Base-by-base conservation (phyloP, 2,329 filamentous ascomycete species). In the Alternaria ventricosa region DNA sequence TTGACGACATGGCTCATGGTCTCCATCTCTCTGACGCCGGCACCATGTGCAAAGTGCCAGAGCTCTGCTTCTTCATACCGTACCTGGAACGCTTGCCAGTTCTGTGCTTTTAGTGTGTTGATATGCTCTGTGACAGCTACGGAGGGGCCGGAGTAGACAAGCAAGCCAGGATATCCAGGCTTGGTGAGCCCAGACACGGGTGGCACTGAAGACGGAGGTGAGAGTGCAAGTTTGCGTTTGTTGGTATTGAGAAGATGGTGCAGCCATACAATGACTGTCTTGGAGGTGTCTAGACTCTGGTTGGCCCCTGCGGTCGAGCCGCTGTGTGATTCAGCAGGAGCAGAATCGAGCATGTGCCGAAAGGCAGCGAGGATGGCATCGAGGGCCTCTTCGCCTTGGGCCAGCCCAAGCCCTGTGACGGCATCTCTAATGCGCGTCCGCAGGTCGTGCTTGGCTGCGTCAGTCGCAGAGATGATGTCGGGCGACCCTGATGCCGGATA, bases 31-130 rank as follows among this genome's bases (percentile, higher is more conserved):
- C 67, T 73, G 9, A 84, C 77, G 0, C 79, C 81, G 3, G 41
- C 57, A 1, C 81, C 80, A 64, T 83, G 81, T 56, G 60, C 67
- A 66, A 84, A 82, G 3, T 60, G 54, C 82, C 82, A 83, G 23
- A 69, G 63, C 57, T 79, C 67, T 5, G 76, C 76, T 20, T 70
- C 74, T 47, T 84, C 82, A 36, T 80, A 74, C 7, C 82, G 72
- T 9, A 84, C 78, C 64, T 84, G 82, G 56, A 84, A 84, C 0
- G 82, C 82, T 47, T 79, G 75, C 82, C 82, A 84, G 20, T 83
- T 83, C 64, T 80, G 75, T 15, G 71, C 70, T 60, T 83, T 84
- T 18, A 84, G 70, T 20, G 75, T 75, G 41, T 77, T 78, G 36
- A 84, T 78, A 63, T 84, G 82, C 44, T 80, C 80, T 46, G 74